Conservation (phyloP, 2,329 filamentous ascomycete genomes). For the Aspergillus oerlinghausenensis region DNA sequence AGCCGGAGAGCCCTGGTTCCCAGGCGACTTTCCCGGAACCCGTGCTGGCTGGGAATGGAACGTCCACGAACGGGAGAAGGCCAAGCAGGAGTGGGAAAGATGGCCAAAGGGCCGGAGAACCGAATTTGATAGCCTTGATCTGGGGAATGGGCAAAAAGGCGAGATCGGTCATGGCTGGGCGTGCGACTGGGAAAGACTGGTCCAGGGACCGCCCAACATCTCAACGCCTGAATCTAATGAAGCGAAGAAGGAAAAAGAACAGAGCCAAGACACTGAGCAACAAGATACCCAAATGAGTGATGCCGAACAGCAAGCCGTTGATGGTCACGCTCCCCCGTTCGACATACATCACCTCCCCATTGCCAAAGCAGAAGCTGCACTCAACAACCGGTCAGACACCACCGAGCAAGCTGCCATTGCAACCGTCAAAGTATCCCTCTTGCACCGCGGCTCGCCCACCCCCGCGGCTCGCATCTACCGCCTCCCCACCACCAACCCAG, state of each 20-base stretch:
- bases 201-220: conserved; percentile 35
- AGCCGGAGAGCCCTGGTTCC: conserved; percentile 73
- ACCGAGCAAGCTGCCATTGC: conserved; percentile 40
- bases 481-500: conserved; percentile 56
- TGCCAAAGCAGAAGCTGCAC: conserved; percentile 25
- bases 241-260: conserved; percentile 1
- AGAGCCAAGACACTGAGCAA: conserved; percentile 5
- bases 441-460: conserved; percentile 65
- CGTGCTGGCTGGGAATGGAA: conserved; percentile 77
- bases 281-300: conserved; percentile 11
- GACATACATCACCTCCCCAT: conserved; percentile 39
- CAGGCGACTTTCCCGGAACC: conserved; percentile 76
- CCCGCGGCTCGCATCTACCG: conserved; percentile 80
- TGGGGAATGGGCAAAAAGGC: conserved; percentile 70
- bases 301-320: conserved; percentile 7
- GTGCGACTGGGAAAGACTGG: conserved; percentile 76
- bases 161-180: conserved; percentile 78
- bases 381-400: conserved; percentile 17
- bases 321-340: conserved; percentile 21
- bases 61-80: conserved; percentile 55
- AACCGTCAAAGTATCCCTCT: conserved; percentile 63
- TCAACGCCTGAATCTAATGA: not conserved
- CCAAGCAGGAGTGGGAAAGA: conserved; percentile 65
- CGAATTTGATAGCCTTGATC: conserved; percentile 68
- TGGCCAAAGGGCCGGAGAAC: conserved; percentile 77